Evolutionary conservation across 139 green algal species (phyloP).

Genomic region (Chlorella vulgaris): DNA sequence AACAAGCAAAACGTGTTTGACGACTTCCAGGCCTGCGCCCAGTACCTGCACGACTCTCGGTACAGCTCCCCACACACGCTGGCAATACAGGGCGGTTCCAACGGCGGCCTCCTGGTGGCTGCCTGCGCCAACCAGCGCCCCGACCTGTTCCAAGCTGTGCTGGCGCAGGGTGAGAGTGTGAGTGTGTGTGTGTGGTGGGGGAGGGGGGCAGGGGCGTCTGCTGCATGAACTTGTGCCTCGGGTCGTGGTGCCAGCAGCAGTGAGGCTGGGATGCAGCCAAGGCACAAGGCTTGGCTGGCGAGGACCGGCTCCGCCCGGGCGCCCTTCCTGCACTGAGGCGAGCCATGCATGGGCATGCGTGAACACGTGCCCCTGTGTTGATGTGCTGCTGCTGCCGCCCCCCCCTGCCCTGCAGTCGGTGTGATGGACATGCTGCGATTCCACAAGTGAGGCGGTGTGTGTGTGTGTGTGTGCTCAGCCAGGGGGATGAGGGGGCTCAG

Average conservation of each 20-base stretch:
- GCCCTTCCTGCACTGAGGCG: neutral
- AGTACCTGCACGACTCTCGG: constrained; percentile 64
- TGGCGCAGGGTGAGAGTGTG: constrained; percentile 23
- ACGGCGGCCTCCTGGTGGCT: constrained; percentile 92
- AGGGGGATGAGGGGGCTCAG: neutral
- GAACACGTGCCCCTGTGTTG: no score
- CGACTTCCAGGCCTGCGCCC: constrained; percentile 78
- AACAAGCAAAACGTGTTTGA: constrained; percentile 88
- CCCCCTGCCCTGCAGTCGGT: no score
- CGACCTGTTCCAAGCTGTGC: constrained; percentile 82
- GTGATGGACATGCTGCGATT: constrained; percentile 96
- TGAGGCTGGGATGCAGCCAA: no score
- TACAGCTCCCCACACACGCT: constrained; percentile 71
- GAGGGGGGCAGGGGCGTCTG: neutral
- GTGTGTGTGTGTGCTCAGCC: neutral
- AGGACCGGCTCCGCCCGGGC: no score
- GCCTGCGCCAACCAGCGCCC: constrained; percentile 92
- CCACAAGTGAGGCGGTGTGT: neutral
- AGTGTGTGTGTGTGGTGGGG: neutral
- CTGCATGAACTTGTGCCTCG: no score
- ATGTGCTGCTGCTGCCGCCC: no score
- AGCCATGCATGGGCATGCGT: no score
- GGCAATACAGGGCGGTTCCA: constrained; percentile 86
- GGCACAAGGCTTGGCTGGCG: no score
- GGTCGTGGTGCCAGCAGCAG: no score